Percentiles rank a stretch among this genome's conserved stretches.
phyloP scores from a whole-genome alignment of 768 basidiomycete species.

The Xerocomus spinulosus region DNA sequence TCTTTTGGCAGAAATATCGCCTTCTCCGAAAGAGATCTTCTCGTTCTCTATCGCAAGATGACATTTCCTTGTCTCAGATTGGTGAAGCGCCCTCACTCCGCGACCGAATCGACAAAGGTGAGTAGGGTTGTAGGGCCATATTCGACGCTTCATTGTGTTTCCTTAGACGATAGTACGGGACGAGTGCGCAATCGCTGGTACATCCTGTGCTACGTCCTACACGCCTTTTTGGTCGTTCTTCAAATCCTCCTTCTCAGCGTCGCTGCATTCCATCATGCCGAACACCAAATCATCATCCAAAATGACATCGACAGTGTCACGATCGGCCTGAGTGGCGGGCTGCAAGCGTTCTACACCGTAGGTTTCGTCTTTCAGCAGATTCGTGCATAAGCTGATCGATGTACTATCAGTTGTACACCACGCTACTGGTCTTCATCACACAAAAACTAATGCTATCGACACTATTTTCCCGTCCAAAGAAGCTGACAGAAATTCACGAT shows the following conservation, averaged over 20 bases:
- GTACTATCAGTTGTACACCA: background rate
- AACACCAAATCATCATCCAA: background rate
- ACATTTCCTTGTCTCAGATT: background rate
- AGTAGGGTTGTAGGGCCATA: background rate
- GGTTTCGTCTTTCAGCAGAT: too few species aligned
- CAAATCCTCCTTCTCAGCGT: background rate
- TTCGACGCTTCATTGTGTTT: too few species aligned
- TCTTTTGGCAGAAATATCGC: background rate
- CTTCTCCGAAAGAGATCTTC: background rate
- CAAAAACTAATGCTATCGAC: background rate
- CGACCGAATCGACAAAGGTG: background rate
- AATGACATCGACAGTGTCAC: background rate
- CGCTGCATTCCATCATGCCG: background rate
- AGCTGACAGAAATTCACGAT: background rate
- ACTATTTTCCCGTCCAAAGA: background rate
- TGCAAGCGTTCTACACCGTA: background rate
- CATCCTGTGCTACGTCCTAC: background rate
- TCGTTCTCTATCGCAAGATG: background rate
- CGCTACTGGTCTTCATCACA: background rate
- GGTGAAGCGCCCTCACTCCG: too few species aligned
- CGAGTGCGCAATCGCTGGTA: background rate
- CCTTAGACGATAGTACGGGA: too few species aligned
- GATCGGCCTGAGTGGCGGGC: background rate
- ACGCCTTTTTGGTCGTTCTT: background rate
- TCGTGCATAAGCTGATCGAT: background rate